Base-by-base conservation (phyloP, 2,329 filamentous ascomycete species). In the Bisporella sp. region DNA sequence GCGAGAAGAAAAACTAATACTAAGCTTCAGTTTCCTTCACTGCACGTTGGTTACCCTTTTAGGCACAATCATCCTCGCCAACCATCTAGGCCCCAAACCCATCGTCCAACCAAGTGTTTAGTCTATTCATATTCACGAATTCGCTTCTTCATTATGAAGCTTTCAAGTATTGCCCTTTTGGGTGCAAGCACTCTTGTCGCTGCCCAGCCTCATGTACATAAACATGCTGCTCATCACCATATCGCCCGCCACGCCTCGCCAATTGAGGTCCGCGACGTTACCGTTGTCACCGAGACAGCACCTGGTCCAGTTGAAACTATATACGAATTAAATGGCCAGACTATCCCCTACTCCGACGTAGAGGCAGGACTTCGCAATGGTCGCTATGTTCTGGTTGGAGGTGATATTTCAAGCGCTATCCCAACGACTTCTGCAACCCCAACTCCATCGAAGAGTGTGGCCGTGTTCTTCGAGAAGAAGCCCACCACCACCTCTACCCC, bases 321-420 rank as follows among this genome's bases (percentile, higher is more conserved):
- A 50, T 96, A 91, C 70, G 76, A 85, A 48, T 72, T 91, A 48
- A 79, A 85, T 54, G 85, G 84, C 54, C 60, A 82, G 62, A 21
- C 45, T 5, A 76, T 95, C 59, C 72, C 74, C 48, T 69, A 77
- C 53, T 69, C 77, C 0, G 78, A 89, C 53, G 89, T 89, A 48
- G 77, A 85, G 70, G 66, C 79, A 49, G 89, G 89, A 57, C 76
- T 97, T 59, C 71, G 77, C 51, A 78, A 84, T 54, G 87, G 89
- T 47, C 77, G 79, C 44, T 93, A 82, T 72, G 74, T 85, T 44
- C 72, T 87, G 45, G 72, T 85, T 43, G 79, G 81, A 57, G 78
- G 81, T 64, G 73, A 43, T 32, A 41, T 57, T 35, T 49, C 76
- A 42, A 70, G 70, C 11, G 78, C 79, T 45, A 75, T 74, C 41